Base-by-base conservation (phyloP, 495 filamentous ascomycete genomes). In the Ascodesmis nigricans region DNA sequence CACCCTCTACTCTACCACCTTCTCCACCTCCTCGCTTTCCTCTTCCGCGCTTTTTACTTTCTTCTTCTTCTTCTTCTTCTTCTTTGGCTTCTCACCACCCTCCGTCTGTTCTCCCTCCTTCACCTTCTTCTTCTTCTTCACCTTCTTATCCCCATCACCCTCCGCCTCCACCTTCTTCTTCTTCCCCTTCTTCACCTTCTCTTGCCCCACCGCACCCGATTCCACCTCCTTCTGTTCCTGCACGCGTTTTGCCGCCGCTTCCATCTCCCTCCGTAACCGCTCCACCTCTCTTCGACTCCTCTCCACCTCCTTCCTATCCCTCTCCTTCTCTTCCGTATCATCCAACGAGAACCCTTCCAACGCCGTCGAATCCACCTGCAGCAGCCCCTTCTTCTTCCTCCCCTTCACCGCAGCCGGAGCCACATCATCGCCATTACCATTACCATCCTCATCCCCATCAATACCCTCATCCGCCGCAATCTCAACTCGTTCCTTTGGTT, bases 271-370 rank as follows among this genome's bases (percentile, higher is more conserved):
- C 23, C 87, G 61, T 33, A 90, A 53, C 31, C 69, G 62, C 58
- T 93, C 84, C 9, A 97, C 75, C 50, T 91, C 72, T 50, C 71
- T 69, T 60, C 91, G 68, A 3, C 83, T 87, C 47, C 64, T 70
- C 19, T 61, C 64, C 77, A 91, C 84, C 53, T 91, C 82, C 1
- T 61, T 66, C 37, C 91, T 80, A 45, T 82, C 72, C 8, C 62
- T 60, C 43, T 64, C 61, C 29, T 66, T 46, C 3, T 49, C 52
- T 7, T 47, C 53, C 20, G 62, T 59, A 0, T 50, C 57, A 14
- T 68, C 65, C 0, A 91, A 59, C 17, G 66, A 67, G 15, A 83
- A 61, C 5, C 62, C 53, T 5, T 66, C 62, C 2, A 97, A 64
- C 21, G 70, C 71, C 45, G 77, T 91, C 0, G 78, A 81, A 48